Base-by-base conservation (phyloP, 345 rosid genomes). In the Corchorus olitorius region DNA sequence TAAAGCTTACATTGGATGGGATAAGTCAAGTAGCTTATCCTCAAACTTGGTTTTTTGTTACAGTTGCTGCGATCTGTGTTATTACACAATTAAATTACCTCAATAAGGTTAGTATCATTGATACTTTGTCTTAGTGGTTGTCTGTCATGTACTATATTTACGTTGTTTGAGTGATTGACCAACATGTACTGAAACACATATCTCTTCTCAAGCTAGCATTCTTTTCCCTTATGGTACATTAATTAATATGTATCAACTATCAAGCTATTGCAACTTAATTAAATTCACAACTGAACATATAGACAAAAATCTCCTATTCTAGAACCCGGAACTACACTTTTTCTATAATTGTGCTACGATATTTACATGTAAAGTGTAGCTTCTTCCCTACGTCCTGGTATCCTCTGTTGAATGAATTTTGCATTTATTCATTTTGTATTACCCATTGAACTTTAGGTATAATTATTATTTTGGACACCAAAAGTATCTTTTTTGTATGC, bases 1-100 rank as follows among this genome's bases (percentile, higher is more conserved):
- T 93, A 71, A 94, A 91, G 89, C 86, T 94, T 81, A 91, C 98
- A 27, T 64, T 94, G 72, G 97, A 91, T 64, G 98, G 98, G 55
- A 81, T 83, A 64, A 94, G 77, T 83, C 98, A 94, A 81, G 75
- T 93, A 65, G 83, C 88, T 80, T 94, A 86, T 83, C 94, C 91
- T 19, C 90, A 93, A 85, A 95, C 97, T 78, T 95, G 99, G 97
- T 91, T 89, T 83, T 95, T 95, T 79, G 70, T 87, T 67, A 89
- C 93, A 70, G 98, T 93, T 78, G 96, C 99, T 12, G 83, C 87
- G 56, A 83, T 91, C 33, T 95, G 98, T 86, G 98, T 93, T 72
- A 69, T 95, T 45, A 88, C 89, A 6, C 98, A 95, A 77, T 83
- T 95, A 87, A 95, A 91, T 80, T 95, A 95, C 83, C 88, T 95